Conservation (phyloP, 495 filamentous ascomycete species). For the Aspergillus carlsbadensis region DNA sequence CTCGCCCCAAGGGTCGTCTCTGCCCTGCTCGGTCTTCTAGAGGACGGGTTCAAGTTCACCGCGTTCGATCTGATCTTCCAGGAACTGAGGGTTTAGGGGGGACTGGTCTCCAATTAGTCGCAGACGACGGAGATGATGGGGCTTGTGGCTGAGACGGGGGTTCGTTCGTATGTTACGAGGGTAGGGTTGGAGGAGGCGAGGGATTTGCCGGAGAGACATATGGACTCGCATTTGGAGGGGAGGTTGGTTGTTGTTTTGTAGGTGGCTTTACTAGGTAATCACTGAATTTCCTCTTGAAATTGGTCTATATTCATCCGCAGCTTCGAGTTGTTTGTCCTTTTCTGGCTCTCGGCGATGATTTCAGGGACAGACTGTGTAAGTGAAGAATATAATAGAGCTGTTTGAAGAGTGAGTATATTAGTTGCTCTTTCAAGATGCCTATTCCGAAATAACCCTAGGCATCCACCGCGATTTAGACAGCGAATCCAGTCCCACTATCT, state of each 20-base stretch:
- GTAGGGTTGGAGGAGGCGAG: constrained; percentile 3
- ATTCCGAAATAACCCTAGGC: no score
- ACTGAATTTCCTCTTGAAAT: no score
- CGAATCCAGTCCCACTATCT: no score
- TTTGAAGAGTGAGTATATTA: no score
- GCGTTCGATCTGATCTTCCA: constrained; percentile 9
- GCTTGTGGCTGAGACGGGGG: constrained; percentile 6
- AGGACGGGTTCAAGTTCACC: constrained; percentile 6
- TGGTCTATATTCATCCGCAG: no score
- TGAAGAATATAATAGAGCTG: no score
- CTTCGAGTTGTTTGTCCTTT: no score
- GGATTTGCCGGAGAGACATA: constrained; percentile 2
- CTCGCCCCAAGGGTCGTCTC: not conserved
- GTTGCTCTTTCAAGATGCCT: no score
- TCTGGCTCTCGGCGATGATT: no score
- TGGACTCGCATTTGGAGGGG: constrained; percentile 6
- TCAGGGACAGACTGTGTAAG: no score
- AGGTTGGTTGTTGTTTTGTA: constrained; percentile 1
- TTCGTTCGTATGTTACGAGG: not conserved
- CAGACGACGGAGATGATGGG: constrained; percentile 2
- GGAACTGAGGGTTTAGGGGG: not conserved
- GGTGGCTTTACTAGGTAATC: no score
- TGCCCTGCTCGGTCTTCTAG: not conserved
- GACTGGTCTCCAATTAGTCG: not conserved
- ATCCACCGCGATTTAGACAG: no score